Percentiles rank a stretch among this genome's conserved stretches.
phyloP scores from a whole-genome alignment of 2,329 filamentous ascomycete genomes.

The Talaromyces sp. region DNA sequence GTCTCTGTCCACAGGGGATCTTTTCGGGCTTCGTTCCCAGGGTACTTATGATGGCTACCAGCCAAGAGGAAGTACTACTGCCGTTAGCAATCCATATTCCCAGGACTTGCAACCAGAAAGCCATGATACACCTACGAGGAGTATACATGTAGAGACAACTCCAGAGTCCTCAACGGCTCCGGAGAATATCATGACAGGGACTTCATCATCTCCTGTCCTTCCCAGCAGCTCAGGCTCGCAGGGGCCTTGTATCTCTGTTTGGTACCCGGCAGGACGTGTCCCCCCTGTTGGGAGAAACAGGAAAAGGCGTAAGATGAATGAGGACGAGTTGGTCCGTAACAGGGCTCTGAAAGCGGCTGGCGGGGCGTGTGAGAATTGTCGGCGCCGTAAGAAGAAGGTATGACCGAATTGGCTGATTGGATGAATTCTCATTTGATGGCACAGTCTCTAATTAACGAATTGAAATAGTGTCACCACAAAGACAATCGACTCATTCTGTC shows the following conservation, averaged over 20 bases:
- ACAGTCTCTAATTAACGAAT: neutral
- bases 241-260: neutral
- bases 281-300: neutral
- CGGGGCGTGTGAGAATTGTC: slow-evolving; percentile 8
- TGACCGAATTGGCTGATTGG: neutral
- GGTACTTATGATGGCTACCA: neutral
- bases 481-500: neutral
- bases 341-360: slow-evolving; percentile 8
- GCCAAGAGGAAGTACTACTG: neutral
- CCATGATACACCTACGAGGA: neutral
- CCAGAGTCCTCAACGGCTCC: neutral
- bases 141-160: neutral
- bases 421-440: neutral
- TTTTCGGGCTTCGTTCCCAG: neutral
- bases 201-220: neutral
- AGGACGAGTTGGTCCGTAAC: neutral
- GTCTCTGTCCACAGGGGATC: neutral
- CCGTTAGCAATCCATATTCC: neutral
- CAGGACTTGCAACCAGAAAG: neutral
- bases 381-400: slow-evolving; percentile 11
- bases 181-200: neutral
- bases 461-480: slow-evolving; percentile 1
- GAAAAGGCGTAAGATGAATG: neutral
- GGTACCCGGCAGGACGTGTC: neutral
- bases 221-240: neutral